Conservation (phyloP, 2,329 filamentous ascomycete species). For the Penicillium sp. region DNA sequence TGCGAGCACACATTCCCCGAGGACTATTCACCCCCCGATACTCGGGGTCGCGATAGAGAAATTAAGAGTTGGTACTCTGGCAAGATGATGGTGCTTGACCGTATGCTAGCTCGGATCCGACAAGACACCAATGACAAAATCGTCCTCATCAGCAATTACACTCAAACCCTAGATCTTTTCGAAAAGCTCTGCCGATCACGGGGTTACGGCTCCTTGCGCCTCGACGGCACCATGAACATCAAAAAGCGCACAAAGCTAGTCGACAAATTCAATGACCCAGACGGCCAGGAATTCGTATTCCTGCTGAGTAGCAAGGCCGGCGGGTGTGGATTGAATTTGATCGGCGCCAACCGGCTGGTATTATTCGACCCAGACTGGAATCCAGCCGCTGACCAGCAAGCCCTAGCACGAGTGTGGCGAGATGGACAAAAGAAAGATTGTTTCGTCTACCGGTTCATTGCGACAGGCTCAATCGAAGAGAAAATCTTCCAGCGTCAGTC, state of each 20-base stretch:
- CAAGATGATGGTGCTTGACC: slow-evolving; percentile 97
- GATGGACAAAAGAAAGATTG: slow-evolving; percentile 99
- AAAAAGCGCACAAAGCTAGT: slow-evolving; percentile 96
- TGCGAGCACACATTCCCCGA: slow-evolving; percentile 78
- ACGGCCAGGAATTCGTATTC: slow-evolving; percentile 88
- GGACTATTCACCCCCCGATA: slow-evolving; percentile 84
- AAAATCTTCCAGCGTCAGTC: slow-evolving; percentile 99
- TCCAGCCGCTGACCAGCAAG: slow-evolving; percentile 94
- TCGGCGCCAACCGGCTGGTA: slow-evolving; percentile 89
- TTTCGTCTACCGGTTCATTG: slow-evolving; percentile 99
- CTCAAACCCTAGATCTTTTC: slow-evolving; percentile 91
- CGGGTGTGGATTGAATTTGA: slow-evolving; percentile 92
- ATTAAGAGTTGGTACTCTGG: slow-evolving; percentile 95
- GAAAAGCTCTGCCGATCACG: slow-evolving; percentile 83
- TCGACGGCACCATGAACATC: slow-evolving; percentile 97
- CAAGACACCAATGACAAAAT: slow-evolving; percentile 99
- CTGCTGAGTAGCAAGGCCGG: slow-evolving; percentile 95
- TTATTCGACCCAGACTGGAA: slow-evolving; percentile 99
- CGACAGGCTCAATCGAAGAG: slow-evolving; percentile 95
- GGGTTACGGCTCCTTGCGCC: slow-evolving; percentile 78
- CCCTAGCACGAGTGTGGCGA: slow-evolving; percentile 94
- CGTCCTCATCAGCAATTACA: slow-evolving; percentile 98
- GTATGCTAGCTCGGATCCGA: slow-evolving; percentile 93
- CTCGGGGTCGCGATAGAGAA: slow-evolving; percentile 84
- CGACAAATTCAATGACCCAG: slow-evolving; percentile 94